Evolutionary conservation across 345 rosid genomes (phyloP), one percentile per base, ranked within the genome.

Genomic region (Bruguiera gymnorhiza): DNA sequence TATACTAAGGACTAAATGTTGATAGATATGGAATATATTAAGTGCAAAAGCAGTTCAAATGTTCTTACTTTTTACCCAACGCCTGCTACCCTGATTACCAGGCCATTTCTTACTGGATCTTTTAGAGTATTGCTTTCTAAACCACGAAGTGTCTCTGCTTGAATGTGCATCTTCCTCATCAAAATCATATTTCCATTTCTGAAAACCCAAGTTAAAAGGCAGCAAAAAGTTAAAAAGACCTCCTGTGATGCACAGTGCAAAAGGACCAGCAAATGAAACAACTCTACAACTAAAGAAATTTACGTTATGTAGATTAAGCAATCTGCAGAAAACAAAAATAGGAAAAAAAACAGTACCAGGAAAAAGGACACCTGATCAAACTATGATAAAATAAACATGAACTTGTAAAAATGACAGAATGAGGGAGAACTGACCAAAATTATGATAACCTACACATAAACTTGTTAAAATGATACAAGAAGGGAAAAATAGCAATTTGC

Each of bases 101-200:
- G 74, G 75, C 69, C 36, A 13, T 9, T 77, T 78, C 27, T 70
- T 81, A 76, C 77, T 79, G 15, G 87, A 62, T 64, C 88, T 86
- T 72, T 65, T 86, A 19, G 65, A 54, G 65, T 78, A 79, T 29
- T 85, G 78, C 21, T 81, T 83, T 72, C 75, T 84, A 73, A 84
- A 89, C 97, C 97, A 85, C 0, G 97, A 86, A 53, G 76, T 54
- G 16, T 71, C 84, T 72, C 79, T 75, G 51, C 86, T 80, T 51
- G 88, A 81, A 30, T 82, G 76, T 2, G 86, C 79, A 67, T 80
- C 81, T 46, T 79, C 83, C 52, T 88, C 82, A 61, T 76, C 78
- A 80, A 78, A 73, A 56, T 76, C 88, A 73, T 82, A 75, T 50
- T 73, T 74, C 88, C 85, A 87, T 27, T 73, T 72, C 98, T 94